Conservation (phyloP, 2,329 filamentous ascomycete genomes). For the Trichoderma arundinaceum region DNA sequence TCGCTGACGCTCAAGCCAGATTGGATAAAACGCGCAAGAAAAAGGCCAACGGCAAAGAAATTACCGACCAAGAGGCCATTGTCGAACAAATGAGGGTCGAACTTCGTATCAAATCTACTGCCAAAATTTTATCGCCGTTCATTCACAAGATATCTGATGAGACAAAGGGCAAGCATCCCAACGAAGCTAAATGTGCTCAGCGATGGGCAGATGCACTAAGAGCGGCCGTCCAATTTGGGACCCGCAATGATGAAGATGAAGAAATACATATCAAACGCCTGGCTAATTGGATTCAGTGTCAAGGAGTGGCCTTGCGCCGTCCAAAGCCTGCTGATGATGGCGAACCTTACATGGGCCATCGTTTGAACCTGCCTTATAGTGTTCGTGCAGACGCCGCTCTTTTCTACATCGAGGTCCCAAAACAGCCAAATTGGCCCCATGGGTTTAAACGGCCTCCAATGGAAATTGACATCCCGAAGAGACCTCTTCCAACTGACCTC, state of each 20-base stretch:
- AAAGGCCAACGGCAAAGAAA: too few relatives aligned
- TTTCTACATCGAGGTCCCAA: conserved; percentile 4
- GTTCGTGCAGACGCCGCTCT: neutral
- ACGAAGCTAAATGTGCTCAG: too few relatives aligned
- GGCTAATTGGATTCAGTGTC: neutral
- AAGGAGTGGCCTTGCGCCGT: neutral
- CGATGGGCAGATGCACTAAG: too few relatives aligned
- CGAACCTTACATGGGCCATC: conserved; percentile 5
- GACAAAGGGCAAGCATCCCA: too few relatives aligned
- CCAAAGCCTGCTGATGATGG: neutral
- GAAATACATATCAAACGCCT: neutral
- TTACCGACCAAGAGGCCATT: too few relatives aligned
- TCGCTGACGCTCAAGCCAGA: too few relatives aligned
- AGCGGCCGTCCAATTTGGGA: too few relatives aligned
- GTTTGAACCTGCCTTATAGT: neutral
- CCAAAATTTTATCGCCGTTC: too few relatives aligned
- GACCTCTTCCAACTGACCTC: neutral
- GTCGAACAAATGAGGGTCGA: too few relatives aligned
- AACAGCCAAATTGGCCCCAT: conserved; percentile 13
- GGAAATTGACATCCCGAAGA: neutral
- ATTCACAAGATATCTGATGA: too few relatives aligned
- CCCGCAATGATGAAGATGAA: neutral
- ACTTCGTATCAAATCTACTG: too few relatives aligned
- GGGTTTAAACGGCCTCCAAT: neutral
- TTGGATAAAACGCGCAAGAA: too few relatives aligned